These are phyloP conservation scores for Panus rudis DNA, from an alignment of 768 basidiomycete species.

Conservation along the genomic window DNA sequence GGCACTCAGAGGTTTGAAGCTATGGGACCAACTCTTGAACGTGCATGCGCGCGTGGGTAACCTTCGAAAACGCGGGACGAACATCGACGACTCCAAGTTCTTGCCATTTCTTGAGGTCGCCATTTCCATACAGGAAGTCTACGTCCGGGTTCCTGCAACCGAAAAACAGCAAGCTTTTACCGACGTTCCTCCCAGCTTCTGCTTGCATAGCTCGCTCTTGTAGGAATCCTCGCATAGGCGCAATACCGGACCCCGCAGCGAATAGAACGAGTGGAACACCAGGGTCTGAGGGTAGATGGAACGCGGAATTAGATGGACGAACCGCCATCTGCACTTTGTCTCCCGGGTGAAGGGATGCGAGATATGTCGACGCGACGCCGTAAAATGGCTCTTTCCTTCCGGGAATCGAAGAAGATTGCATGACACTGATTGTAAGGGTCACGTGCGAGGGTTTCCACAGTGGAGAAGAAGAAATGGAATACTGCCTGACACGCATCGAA, in stretches of 20 bases:
- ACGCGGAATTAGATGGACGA: constrained; percentile 32
- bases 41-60: constrained; percentile 17
- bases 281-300: constrained; percentile 34
- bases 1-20: not conserved
- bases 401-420: constrained; percentile 31
- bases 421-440: constrained; percentile 37
- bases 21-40: constrained; percentile 21
- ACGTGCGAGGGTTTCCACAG: constrained; percentile 34
- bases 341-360: constrained; percentile 32
- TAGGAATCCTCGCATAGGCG: constrained; percentile 45
- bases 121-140: constrained; percentile 37
- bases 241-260: constrained; percentile 40
- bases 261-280: constrained; percentile 37
- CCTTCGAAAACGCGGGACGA: constrained; percentile 31
- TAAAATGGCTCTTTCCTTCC: constrained; percentile 28
- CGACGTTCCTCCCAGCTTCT: constrained; percentile 33
- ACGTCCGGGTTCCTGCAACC: constrained; percentile 36
- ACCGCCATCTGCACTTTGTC: constrained; percentile 37
- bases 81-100: constrained; percentile 36
- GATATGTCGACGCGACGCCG: constrained; percentile 40
- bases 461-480: constrained; percentile 46
- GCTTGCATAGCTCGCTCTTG: constrained; percentile 44
- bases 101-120: constrained; percentile 36
- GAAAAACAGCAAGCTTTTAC: constrained; percentile 37
- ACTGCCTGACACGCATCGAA: constrained; percentile 42